A percentile compares a stretch with the other conserved stretches of the same genome.
Evolutionary conservation across 1,139 yeast species (phyloP).

Genomic region (Candida mesenterica): DNA sequence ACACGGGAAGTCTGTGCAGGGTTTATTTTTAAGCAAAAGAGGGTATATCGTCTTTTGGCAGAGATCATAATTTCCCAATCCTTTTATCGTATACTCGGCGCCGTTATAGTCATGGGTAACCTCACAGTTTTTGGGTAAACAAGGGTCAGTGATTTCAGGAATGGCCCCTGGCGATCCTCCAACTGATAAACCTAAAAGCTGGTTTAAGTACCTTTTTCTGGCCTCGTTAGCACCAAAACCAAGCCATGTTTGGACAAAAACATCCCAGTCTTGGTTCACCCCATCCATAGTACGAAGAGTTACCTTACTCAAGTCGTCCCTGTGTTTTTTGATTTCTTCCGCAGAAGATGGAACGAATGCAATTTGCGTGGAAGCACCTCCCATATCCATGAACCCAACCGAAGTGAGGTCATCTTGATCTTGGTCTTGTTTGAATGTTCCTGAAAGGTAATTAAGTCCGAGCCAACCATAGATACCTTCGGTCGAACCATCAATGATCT

Average conservation of each 20-base stretch:
- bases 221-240: constrained; percentile 88
- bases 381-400: constrained; percentile 87
- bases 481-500: constrained; percentile 75
- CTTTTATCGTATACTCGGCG: constrained; percentile 48
- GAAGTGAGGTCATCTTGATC: constrained; percentile 36
- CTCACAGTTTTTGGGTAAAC: constrained; percentile 64
- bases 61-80: constrained; percentile 67
- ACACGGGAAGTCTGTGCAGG: constrained; percentile 73
- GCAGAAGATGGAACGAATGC: constrained; percentile 68
- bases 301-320: constrained; percentile 61
- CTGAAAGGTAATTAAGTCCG: constrained; percentile 66
- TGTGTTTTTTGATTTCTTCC: constrained; percentile 53
- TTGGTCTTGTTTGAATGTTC: constrained; percentile 40
- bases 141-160: constrained; percentile 54
- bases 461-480: constrained; percentile 85
- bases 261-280: constrained; percentile 60
- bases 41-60: constrained; percentile 72
- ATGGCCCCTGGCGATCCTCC: constrained; percentile 15
- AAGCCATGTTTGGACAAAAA: constrained; percentile 79
- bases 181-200: constrained; percentile 36
- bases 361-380: constrained; percentile 82
- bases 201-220: constrained; percentile 58
- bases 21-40: constrained; percentile 63
- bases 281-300: constrained; percentile 61
- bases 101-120: constrained; percentile 40